Conservation (phyloP, 1,284 basidiomycete species). For the Leccinum fallax region DNA sequence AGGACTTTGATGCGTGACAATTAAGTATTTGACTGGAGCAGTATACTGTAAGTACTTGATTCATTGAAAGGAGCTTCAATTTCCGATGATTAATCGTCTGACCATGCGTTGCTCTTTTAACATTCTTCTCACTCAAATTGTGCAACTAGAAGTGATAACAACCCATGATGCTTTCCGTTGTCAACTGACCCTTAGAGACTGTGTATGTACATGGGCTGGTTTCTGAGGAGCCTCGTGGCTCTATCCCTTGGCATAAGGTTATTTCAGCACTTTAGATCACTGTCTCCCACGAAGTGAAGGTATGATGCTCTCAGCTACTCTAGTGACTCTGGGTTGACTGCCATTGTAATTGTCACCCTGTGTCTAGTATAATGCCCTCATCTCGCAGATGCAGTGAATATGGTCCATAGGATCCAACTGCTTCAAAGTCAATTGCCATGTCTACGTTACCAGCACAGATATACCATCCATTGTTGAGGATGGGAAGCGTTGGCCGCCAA, state of each 20-base stretch:
- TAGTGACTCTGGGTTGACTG: too few species aligned
- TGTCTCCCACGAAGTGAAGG: not conserved
- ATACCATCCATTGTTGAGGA: not conserved
- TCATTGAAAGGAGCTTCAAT: not conserved
- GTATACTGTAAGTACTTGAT: not conserved
- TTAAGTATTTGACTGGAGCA: not conserved
- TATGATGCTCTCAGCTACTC: too few species aligned
- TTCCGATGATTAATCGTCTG: not conserved
- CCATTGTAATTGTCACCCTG: not conserved
- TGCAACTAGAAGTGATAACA: not conserved
- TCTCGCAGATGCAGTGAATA: not conserved
- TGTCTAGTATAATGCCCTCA: not conserved
- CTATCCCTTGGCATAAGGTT: not conserved
- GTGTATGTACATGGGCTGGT: not conserved
- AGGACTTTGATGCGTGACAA: not conserved
- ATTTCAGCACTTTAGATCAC: not conserved
- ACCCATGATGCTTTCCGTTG: not conserved
- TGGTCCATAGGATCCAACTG: not conserved
- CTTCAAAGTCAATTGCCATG: not conserved
- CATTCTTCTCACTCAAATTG: not conserved
- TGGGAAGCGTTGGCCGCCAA: not conserved
- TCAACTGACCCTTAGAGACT: not conserved
- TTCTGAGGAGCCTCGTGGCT: not conserved
- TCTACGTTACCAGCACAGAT: not conserved
- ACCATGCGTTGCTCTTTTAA: not conserved